Percentiles rank a stretch among this genome's conserved stretches.
Evolutionary conservation across 192 early-diverging fungal species (phyloP).

Genomic region (Backusella mclennaniae): DNA sequence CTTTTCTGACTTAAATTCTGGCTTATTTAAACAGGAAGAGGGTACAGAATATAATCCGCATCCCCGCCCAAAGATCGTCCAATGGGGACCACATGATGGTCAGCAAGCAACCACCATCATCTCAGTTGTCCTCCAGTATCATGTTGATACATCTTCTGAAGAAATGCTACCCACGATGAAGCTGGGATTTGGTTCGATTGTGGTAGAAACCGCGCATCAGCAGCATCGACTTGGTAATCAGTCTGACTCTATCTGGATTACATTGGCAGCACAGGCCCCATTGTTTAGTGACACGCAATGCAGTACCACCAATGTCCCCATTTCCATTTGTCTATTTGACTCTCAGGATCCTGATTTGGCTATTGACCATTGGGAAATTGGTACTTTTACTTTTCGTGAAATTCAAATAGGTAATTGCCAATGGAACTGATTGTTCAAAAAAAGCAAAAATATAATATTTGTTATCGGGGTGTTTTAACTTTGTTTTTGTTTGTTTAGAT

Average conservation of each 20-base stretch:
- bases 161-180: background rate
- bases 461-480: constrained; percentile 10
- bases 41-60: background rate
- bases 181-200: background rate
- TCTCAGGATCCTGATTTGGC: background rate
- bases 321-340: constrained; percentile 4
- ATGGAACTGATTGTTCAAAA: background rate
- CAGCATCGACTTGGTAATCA: background rate
- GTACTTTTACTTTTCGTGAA: constrained; percentile 3
- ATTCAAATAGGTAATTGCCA: background rate
- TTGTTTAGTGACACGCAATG: background rate
- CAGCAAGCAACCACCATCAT: constrained; percentile 1
- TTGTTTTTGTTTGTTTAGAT: constrained; percentile 4
- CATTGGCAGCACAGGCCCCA: constrained; percentile 6
- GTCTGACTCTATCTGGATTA: background rate
- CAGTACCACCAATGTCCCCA: background rate
- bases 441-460: background rate
- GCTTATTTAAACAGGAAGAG: background rate
- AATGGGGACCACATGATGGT: constrained; percentile 12
- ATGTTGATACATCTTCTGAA: background rate
- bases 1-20: background rate
- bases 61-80: background rate
- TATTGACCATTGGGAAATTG: constrained; percentile 5
- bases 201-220: constrained; percentile 6
- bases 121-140: background rate